phyloP scores from a whole-genome alignment of 352 stramenopile species.

The Pilasporangium apinafurcum region DNA sequence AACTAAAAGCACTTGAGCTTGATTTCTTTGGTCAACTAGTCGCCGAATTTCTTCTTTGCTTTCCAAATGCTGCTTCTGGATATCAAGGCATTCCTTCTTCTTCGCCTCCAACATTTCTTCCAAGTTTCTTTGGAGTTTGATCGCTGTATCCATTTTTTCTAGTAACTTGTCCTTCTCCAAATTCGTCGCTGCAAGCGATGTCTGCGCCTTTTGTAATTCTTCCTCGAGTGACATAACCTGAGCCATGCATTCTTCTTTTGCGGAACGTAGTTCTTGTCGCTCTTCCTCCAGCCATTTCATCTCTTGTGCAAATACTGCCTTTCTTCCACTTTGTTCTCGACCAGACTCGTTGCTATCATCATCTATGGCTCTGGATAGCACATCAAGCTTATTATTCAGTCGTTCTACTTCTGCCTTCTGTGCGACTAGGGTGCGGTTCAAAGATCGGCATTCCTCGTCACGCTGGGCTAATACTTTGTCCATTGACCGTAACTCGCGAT shows the following conservation, averaged over 20 bases:
- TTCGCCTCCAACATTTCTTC: conserved; percentile 46
- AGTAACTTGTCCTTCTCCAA: conserved; percentile 43
- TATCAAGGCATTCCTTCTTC: conserved; percentile 33
- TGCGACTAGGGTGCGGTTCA: conserved; percentile 48
- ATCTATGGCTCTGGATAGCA: conserved; percentile 9
- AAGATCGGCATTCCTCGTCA: conserved; percentile 56
- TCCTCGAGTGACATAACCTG: conserved; percentile 58
- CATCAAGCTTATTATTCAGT: conserved; percentile 27
- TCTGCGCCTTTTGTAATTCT: conserved; percentile 35
- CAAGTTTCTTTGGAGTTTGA: conserved; percentile 31
- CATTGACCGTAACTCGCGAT: conserved; percentile 64
- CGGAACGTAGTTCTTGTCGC: conserved; percentile 37
- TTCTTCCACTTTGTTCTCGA: conserved; percentile 10
- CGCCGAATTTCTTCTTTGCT: conserved; percentile 44
- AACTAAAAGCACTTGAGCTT: conserved; percentile 28
- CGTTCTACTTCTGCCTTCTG: conserved; percentile 55
- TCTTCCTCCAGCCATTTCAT: conserved; percentile 75
- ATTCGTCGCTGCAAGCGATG: conserved; percentile 20
- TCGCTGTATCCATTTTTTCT: conserved; percentile 23
- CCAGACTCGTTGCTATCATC: conserved; percentile 1
- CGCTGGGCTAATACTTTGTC: conserved; percentile 61
- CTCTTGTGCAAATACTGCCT: conserved; percentile 43
- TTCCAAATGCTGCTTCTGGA: conserved; percentile 33
- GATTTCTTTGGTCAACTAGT: conserved; percentile 24
- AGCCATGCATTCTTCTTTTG: conserved; percentile 49